A percentile compares a stretch with the other conserved stretches of the same genome.
phyloP scores from a whole-genome alignment of 495 filamentous ascomycete species.

The Articulospora tetracladia region DNA sequence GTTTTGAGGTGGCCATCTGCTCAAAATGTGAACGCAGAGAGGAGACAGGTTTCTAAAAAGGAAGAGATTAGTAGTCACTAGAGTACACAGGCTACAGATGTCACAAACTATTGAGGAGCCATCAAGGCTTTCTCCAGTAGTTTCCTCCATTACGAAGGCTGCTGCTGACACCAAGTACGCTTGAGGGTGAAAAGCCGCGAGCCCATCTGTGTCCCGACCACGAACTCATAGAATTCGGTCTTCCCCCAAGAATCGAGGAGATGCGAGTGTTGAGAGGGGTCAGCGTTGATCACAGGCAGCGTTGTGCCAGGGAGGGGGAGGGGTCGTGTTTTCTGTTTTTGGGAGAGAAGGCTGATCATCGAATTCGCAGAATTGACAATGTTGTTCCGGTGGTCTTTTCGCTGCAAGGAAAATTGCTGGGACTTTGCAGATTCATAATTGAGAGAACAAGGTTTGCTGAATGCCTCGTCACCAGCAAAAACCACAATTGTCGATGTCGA shows the following conservation, averaged over 20 bases:
- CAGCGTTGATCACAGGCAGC: neutral
- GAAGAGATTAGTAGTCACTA: conserved; percentile 24
- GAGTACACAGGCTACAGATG: conserved; percentile 22
- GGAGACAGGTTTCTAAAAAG: conserved; percentile 69
- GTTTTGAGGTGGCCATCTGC: conserved; percentile 61
- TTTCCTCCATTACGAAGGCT: conserved; percentile 21
- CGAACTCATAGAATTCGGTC: conserved; percentile 15
- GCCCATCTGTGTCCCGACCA: conserved; percentile 13
- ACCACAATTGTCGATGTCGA: neutral
- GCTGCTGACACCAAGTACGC: conserved; percentile 1
- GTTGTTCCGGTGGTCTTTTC: neutral
- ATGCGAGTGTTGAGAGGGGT: neutral
- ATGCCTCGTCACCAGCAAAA: neutral
- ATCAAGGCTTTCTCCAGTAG: conserved; percentile 40
- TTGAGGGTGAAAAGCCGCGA: conserved; percentile 5
- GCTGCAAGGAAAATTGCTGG: neutral
- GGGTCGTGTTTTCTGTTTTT: neutral
- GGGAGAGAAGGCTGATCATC: neutral
- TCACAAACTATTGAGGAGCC: conserved; percentile 55
- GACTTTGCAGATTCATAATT: neutral
- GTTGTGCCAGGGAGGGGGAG: conserved; percentile 1
- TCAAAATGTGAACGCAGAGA: conserved; percentile 92
- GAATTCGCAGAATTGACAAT: neutral
- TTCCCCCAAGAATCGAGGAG: neutral
- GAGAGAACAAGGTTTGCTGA: neutral